These are phyloP conservation scores for Hymenoscyphus linearis DNA, from an alignment of 2,329 filamentous ascomycete species.

Conservation along the genomic window DNA sequence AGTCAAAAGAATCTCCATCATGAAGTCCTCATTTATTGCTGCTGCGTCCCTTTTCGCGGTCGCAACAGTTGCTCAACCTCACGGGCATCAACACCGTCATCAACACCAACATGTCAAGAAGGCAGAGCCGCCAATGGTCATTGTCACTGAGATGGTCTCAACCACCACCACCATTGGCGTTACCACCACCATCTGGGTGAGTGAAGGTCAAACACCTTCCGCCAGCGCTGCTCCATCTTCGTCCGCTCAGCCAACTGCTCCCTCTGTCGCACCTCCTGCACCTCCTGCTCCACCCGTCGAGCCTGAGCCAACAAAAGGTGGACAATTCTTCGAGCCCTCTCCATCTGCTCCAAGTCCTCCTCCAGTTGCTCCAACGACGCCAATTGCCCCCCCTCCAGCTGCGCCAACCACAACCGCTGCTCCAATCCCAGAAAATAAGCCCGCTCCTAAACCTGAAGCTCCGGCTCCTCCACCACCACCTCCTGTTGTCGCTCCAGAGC, in stretches of 20 bases:
- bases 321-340: constrained; percentile 26
- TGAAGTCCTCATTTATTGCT: constrained; percentile 33
- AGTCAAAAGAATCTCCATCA: constrained; percentile 21
- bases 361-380: constrained; percentile 7
- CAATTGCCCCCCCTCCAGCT: constrained; percentile 5
- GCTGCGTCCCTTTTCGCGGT: constrained; percentile 28
- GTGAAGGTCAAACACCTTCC: constrained; percentile 18
- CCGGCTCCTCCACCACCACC: neutral
- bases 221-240: neutral
- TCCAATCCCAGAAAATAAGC: neutral
- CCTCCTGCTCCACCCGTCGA: constrained; percentile 5
- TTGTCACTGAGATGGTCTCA: constrained; percentile 43
- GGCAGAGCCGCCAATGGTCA: constrained; percentile 33
- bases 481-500: neutral
- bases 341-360: constrained; percentile 23
- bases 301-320: constrained; percentile 3
- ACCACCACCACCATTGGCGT: constrained; percentile 41
- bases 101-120: constrained; percentile 19
- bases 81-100: constrained; percentile 34
- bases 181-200: constrained; percentile 38
- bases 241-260: constrained; percentile 9
- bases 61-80: constrained; percentile 30
- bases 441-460: neutral
- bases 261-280: constrained; percentile 2
- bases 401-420: neutral